Percentiles rank a stretch among this genome's conserved stretches.
These are phyloP conservation scores for Penicillium psychrosexuale DNA, from an alignment of 2,329 filamentous ascomycete species.

Conservation along the genomic window DNA sequence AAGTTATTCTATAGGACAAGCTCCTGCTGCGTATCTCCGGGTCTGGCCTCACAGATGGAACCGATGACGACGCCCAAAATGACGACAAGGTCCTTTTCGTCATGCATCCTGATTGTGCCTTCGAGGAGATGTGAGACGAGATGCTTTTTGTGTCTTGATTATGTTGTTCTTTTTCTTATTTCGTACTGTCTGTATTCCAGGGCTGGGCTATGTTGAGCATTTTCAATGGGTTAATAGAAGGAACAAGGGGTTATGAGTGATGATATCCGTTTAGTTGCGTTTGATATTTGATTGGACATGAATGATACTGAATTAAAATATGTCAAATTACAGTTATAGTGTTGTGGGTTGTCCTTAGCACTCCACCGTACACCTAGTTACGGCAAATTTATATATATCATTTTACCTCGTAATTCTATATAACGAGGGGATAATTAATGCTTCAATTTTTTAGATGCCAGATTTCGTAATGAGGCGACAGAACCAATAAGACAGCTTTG, in stretches of 20 bases:
- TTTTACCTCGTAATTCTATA: too few relatives aligned
- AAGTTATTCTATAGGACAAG: constrained; percentile 49
- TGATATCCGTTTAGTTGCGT: constrained; percentile 28
- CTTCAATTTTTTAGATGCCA: not conserved
- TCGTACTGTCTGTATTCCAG: constrained; percentile 9
- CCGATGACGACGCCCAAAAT: constrained; percentile 53
- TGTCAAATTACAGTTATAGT: not conserved
- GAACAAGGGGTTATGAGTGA: constrained; percentile 33
- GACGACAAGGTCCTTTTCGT: constrained; percentile 69
- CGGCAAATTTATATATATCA: too few relatives aligned
- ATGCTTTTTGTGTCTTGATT: constrained; percentile 12
- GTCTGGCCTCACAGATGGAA: constrained; percentile 80
- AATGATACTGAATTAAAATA: constrained; percentile 2
- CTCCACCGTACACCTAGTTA: too few relatives aligned
- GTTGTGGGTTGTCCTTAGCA: too few relatives aligned
- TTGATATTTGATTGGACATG: constrained; percentile 9
- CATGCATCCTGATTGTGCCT: constrained; percentile 87
- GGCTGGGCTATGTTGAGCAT: constrained; percentile 21
- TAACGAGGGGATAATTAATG: not conserved
- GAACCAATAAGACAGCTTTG: not conserved
- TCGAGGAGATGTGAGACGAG: constrained; percentile 62
- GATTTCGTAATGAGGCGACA: not conserved
- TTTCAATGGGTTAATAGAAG: constrained; percentile 23
- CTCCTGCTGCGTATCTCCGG: constrained; percentile 65
- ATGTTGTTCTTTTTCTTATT: constrained; percentile 1